These are phyloP conservation scores for Colletotrichum sp. DNA, from an alignment of 2,329 filamentous ascomycete species.

Conservation along the genomic window DNA sequence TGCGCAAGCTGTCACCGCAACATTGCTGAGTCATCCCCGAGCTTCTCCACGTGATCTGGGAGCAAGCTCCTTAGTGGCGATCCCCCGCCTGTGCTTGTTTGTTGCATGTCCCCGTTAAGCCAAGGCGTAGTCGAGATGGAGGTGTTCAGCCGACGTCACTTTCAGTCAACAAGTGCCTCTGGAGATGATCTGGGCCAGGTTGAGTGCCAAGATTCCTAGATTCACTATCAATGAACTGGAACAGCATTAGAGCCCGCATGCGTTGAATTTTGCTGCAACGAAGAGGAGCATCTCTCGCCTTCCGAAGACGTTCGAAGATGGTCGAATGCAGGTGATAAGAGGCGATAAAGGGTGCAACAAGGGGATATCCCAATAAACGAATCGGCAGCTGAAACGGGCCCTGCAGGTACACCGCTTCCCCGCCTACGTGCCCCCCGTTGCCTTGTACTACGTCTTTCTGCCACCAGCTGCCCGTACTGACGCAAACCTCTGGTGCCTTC, in stretches of 20 bases:
- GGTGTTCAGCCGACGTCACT: not conserved
- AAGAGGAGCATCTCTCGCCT: not conserved
- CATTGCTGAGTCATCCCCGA: slow-evolving; percentile 3
- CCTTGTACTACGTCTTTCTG: slow-evolving; percentile 12
- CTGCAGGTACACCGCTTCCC: slow-evolving; percentile 24
- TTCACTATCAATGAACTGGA: not conserved
- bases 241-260: not conserved
- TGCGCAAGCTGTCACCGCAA: slow-evolving; percentile 7
- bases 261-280: not conserved
- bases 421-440: not conserved
- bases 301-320: not conserved
- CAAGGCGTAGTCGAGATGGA: not conserved
- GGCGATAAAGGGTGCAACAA: not conserved
- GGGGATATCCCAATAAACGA: slow-evolving; percentile 10
- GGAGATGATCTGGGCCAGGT: not conserved
- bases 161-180: not conserved
- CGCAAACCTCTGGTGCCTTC: slow-evolving; percentile 22
- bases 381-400: slow-evolving; percentile 19
- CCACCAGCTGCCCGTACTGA: slow-evolving; percentile 12
- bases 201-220: not conserved
- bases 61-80: not conserved
- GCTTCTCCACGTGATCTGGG: not conserved
- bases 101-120: not conserved
- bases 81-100: slow-evolving; percentile 7
- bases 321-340: not conserved